Percentiles rank a stretch among this genome's conserved stretches.
Conservation (phyloP, 164 flowering plant genomes). For the Cinnamomum micranthum region DNA sequence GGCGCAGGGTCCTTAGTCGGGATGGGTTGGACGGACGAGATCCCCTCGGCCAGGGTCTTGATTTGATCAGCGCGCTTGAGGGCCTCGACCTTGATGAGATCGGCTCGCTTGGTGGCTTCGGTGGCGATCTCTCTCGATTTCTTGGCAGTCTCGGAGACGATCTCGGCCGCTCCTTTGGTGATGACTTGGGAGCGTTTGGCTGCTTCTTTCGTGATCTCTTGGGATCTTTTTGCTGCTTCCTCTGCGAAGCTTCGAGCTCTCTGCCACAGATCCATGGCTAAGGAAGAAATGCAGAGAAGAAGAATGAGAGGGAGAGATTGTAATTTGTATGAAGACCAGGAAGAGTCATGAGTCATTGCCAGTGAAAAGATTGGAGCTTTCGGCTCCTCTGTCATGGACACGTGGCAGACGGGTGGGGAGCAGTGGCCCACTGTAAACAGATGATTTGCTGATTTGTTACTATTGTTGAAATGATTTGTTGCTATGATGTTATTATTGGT, state of each 20-base stretch:
- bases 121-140: conserved; percentile 59
- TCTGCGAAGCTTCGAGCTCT: conserved; percentile 63
- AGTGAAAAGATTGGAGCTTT: too few relatives aligned
- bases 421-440: too few relatives aligned
- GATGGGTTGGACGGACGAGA: conserved; percentile 34
- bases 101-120: conserved; percentile 64
- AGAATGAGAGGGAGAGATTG: neutral
- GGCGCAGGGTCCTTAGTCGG: conserved; percentile 18
- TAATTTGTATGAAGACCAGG: too few relatives aligned
- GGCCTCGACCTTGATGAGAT: conserved; percentile 41
- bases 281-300: neutral
- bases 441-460: too few relatives aligned
- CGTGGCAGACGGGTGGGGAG: too few relatives aligned
- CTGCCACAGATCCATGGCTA: conserved; percentile 65
- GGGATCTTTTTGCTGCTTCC: conserved; percentile 65
- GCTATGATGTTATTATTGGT: too few relatives aligned
- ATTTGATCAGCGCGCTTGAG: conserved; percentile 57
- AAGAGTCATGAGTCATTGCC: too few relatives aligned
- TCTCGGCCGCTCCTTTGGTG: conserved; percentile 39
- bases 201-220: conserved; percentile 52
- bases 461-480: too few relatives aligned
- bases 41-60: conserved; percentile 48
- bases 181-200: conserved; percentile 57
- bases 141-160: conserved; percentile 66
- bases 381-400: too few relatives aligned